These are phyloP conservation scores for Panicum miliaceum DNA, from an alignment of 176 grass and related monocot species.

Conservation along the genomic window DNA sequence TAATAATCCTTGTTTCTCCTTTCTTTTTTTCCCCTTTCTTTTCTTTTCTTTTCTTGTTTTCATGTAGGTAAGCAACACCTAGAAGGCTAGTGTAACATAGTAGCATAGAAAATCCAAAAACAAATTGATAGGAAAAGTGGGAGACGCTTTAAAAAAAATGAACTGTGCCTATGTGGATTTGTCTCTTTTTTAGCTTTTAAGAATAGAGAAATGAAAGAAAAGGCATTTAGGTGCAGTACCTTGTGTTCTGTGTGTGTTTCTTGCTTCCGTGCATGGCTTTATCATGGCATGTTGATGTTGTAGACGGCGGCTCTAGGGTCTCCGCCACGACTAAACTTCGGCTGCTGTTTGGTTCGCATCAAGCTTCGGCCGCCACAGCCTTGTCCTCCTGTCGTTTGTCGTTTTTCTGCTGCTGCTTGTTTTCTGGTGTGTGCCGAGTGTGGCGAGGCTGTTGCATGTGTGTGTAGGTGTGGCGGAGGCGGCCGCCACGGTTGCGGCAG, in stretches of 20 bases:
- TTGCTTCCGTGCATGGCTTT: neutral
- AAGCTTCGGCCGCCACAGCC: no score
- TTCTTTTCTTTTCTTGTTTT: neutral
- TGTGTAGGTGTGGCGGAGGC: no score
- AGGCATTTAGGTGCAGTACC: neutral
- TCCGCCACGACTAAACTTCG: no score
- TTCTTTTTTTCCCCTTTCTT: neutral
- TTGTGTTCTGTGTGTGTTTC: neutral
- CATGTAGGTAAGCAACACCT: constrained; percentile 4
- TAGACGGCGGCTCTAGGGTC: neutral
- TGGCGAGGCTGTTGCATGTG: no score
- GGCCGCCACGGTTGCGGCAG: no score
- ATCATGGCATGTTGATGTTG: neutral
- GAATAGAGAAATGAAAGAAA: constrained; percentile 1
- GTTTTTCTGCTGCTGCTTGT: no score
- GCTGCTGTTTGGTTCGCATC: no score
- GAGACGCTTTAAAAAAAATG: constrained; percentile 2
- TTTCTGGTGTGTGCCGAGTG: no score
- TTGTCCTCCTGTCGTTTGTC: no score
- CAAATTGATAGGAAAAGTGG: neutral
- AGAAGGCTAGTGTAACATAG: constrained; percentile 18
- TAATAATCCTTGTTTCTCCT: constrained; percentile 14
- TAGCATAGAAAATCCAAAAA: constrained; percentile 22
- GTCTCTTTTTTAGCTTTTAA: neutral
- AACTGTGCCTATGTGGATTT: constrained; percentile 14